These are phyloP conservation scores for Diospyros kaki DNA, from an alignment of 148 eudicot genomes.

Conservation along the genomic window DNA sequence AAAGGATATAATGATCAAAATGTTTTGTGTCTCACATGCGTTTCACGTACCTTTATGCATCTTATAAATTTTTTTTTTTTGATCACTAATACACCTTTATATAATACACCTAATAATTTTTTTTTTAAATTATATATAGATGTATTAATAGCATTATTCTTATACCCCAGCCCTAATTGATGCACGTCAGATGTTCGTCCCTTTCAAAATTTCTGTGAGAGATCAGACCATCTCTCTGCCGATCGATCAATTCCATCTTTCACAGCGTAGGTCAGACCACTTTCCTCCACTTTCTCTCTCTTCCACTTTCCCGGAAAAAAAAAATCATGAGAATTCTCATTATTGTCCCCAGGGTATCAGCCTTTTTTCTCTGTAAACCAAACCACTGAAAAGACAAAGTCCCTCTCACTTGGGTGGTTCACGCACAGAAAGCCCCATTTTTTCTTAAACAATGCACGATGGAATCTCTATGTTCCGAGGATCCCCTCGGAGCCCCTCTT, in stretches of 20 bases:
- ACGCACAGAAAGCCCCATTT: background rate
- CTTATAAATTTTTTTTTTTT: no score
- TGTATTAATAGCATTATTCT: no score
- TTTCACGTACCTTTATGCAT: no score
- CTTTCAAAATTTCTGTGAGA: background rate
- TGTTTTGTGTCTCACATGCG: no score
- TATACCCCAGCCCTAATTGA: no score
- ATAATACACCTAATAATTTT: no score
- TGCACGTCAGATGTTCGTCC: no score
- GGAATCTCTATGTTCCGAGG: constrained; percentile 18
- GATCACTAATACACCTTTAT: no score
- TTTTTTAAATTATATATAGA: no score
- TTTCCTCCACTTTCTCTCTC: background rate
- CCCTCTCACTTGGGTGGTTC: constrained; percentile 2
- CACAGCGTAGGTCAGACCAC: background rate
- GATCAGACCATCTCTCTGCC: background rate
- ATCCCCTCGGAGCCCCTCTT: background rate
- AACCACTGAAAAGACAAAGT: constrained; percentile 6
- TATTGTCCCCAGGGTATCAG: background rate
- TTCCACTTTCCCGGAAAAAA: background rate
- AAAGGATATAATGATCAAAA: no score
- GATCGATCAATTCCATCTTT: background rate
- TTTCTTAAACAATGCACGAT: constrained; percentile 4
- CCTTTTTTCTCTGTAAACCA: constrained; percentile 10
- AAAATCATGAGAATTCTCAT: background rate